Evolutionary conservation across 257 asterid genomes (phyloP).

Genomic region (Mitragyna speciosa): DNA sequence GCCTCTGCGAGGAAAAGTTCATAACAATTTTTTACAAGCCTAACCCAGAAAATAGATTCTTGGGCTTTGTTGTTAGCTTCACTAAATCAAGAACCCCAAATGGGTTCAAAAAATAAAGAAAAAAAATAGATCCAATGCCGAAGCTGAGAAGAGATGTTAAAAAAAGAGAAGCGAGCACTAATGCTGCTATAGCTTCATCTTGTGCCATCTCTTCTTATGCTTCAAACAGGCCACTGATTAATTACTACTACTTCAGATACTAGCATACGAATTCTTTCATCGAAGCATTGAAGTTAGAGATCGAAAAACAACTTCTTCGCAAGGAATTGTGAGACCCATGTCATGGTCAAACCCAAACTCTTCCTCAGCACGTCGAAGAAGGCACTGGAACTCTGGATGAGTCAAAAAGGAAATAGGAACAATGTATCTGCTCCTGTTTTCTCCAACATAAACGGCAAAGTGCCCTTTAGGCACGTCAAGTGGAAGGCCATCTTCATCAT

Average conservation of each 20-base stretch:
- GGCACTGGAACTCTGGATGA: conserved; percentile 47
- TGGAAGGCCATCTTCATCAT: conserved; percentile 35
- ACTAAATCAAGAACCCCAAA: conserved; percentile 7
- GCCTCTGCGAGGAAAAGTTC: conserved; percentile 38
- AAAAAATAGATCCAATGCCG: background rate
- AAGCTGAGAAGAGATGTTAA: conserved; percentile 21
- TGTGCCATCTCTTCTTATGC: conserved; percentile 25
- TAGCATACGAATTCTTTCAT: conserved; percentile 3
- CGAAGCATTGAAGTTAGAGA: conserved; percentile 50
- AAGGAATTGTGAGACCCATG: conserved; percentile 52
- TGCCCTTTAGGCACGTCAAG: conserved; percentile 56
- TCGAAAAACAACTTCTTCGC: conserved; percentile 46
- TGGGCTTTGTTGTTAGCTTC: conserved; percentile 26
- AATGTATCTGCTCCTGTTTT: conserved; percentile 44
- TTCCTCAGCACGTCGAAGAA: conserved; percentile 46
- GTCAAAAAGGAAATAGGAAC: conserved; percentile 45
- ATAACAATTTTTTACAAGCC: conserved; percentile 19
- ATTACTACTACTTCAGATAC: background rate
- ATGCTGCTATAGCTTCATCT: conserved; percentile 20
- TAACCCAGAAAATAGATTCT: conserved; percentile 30
- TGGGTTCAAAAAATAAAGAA: background rate
- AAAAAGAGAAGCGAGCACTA: conserved; percentile 25
- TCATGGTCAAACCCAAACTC: conserved; percentile 53
- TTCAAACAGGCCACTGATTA: conserved; percentile 6
- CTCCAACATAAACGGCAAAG: conserved; percentile 49